Evolutionary conservation across 805 yeast genomes (phyloP).

Genomic region (Millerozyma miso): DNA sequence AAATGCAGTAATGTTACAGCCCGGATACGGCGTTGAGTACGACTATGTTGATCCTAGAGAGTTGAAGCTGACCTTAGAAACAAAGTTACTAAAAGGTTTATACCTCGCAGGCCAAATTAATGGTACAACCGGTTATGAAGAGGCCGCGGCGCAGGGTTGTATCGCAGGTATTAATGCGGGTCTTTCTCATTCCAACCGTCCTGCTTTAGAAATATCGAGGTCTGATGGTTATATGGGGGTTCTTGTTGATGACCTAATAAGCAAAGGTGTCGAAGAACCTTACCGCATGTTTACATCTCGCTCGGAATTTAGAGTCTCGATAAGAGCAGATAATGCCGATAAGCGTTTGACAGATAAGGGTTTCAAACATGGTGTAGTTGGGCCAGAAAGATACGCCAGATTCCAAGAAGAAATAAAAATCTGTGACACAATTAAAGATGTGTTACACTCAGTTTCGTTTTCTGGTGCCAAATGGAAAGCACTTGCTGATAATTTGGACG

Average conservation of each 20-base stretch:
- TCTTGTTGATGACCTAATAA: slow-evolving; percentile 85
- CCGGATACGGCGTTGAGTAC: slow-evolving; percentile 99
- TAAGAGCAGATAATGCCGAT: slow-evolving; percentile 94
- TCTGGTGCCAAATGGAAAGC: slow-evolving; percentile 66
- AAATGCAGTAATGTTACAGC: slow-evolving; percentile 82
- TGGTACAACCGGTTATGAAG: slow-evolving; percentile 99
- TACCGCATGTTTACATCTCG: slow-evolving; percentile 97
- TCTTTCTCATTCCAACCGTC: slow-evolving; percentile 38
- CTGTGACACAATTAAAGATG: slow-evolving; percentile 42
- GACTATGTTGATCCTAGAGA: slow-evolving; percentile 95
- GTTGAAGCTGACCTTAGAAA: slow-evolving; percentile 69
- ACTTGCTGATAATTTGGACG: slow-evolving; percentile 39
- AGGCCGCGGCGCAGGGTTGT: slow-evolving; percentile 96
- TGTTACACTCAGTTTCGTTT: slow-evolving; percentile 41
- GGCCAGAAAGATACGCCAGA: slow-evolving; percentile 50
- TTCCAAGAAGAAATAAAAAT: slow-evolving; percentile 41
- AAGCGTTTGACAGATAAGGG: slow-evolving; percentile 73
- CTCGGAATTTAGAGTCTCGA: slow-evolving; percentile 86
- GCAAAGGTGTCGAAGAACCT: slow-evolving; percentile 96
- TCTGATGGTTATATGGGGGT: slow-evolving; percentile 91
- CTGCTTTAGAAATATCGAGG: slow-evolving; percentile 55
- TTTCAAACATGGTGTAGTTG: slow-evolving; percentile 59
- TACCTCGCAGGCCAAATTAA: slow-evolving; percentile 95
- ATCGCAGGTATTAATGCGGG: slow-evolving; percentile 97
- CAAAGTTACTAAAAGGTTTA: slow-evolving; percentile 72